Percentiles rank a stretch among this genome's conserved stretches.
Evolutionary conservation across 768 basidiomycete species (phyloP).

Genomic region (Mycena vulgaris): DNA sequence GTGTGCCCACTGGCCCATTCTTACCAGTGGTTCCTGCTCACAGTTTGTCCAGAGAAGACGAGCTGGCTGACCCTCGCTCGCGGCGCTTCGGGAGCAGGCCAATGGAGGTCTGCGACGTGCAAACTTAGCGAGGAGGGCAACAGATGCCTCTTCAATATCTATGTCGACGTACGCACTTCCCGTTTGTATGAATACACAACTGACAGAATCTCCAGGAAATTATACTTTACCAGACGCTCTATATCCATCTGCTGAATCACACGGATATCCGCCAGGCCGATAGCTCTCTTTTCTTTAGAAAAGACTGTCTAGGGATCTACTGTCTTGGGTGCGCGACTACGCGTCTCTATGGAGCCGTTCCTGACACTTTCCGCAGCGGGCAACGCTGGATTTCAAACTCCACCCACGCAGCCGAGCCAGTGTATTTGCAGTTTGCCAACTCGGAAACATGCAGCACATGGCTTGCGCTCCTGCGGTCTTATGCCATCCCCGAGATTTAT

Average conservation of each 20-base stretch:
- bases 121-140: constrained; percentile 78
- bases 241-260: constrained; percentile 80
- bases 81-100: constrained; percentile 64
- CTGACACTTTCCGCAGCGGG: constrained; percentile 55
- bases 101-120: constrained; percentile 84
- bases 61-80: constrained; percentile 79
- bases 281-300: constrained; percentile 81
- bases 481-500: constrained; percentile 86
- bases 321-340: constrained; percentile 65
- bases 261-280: constrained; percentile 88
- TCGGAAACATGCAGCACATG: constrained; percentile 78
- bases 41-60: constrained; percentile 69
- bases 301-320: constrained; percentile 82
- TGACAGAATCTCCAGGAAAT: constrained; percentile 68
- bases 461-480: constrained; percentile 86
- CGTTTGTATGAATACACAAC: background rate
- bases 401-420: constrained; percentile 67
- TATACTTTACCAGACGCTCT: constrained; percentile 80
- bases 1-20: constrained; percentile 53
- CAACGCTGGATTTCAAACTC: constrained; percentile 71
- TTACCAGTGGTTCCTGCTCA: background rate
- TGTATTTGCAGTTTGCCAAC: constrained; percentile 82
- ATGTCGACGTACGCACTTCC: constrained; percentile 72
- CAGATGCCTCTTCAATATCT: constrained; percentile 79
- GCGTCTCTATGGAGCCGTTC: constrained; percentile 8